These are phyloP conservation scores for Saccharomyces hybrid DNA, from an alignment of 1,139 yeast species.

Conservation along the genomic window DNA sequence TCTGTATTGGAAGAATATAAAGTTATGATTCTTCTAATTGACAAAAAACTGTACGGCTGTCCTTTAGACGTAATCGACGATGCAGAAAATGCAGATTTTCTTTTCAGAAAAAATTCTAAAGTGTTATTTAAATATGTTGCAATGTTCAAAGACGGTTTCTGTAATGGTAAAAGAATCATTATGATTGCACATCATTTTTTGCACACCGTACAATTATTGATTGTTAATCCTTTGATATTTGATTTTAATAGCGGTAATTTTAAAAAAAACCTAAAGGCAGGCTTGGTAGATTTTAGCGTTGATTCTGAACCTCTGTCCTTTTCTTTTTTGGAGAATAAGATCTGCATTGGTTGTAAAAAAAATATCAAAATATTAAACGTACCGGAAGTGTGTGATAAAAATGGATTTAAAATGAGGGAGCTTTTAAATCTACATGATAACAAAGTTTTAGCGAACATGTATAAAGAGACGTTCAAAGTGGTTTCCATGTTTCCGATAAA, in stretches of 20 bases:
- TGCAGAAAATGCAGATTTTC: slow-evolving; percentile 46
- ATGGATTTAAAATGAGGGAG: neutral
- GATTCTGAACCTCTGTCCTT: slow-evolving; percentile 79
- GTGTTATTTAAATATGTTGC: slow-evolving; percentile 73
- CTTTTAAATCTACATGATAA: neutral
- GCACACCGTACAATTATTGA: slow-evolving; percentile 7
- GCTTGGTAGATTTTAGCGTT: slow-evolving; percentile 60
- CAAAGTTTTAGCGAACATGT: neutral
- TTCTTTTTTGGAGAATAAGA: slow-evolving; percentile 70
- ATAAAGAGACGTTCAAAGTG: neutral
- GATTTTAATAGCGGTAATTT: slow-evolving; percentile 21
- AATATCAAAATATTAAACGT: slow-evolving; percentile 80
- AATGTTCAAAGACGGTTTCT: slow-evolving; percentile 82
- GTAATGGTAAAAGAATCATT: slow-evolving; percentile 76
- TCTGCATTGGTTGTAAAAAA: slow-evolving; percentile 87
- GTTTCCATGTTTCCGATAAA: neutral
- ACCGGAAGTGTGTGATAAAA: slow-evolving; percentile 2
- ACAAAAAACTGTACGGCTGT: slow-evolving; percentile 73
- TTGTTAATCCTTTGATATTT: neutral
- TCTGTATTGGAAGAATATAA: slow-evolving; percentile 88
- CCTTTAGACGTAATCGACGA: slow-evolving; percentile 62
- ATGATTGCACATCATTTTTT: slow-evolving; percentile 71
- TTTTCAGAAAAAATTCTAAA: slow-evolving; percentile 51
- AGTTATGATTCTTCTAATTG: slow-evolving; percentile 68
- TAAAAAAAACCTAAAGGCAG: slow-evolving; percentile 57